Evolutionary conservation across 345 rosid species (phyloP).

Genomic region (Rhodomyrtus tomentosa): DNA sequence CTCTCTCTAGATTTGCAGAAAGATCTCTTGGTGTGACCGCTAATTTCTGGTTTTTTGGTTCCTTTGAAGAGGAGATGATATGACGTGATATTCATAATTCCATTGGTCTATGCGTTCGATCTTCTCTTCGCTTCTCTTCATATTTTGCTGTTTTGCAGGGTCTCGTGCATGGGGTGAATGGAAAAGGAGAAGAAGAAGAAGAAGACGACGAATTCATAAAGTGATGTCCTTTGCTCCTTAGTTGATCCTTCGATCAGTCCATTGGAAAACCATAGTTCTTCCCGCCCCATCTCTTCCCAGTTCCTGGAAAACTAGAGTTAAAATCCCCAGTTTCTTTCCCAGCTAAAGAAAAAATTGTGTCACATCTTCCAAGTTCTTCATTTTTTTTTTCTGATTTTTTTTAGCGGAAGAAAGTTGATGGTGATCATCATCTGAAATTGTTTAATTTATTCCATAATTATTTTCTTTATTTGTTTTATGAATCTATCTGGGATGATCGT

Average conservation of each 20-base stretch:
- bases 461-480: too few species aligned
- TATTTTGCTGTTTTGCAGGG: neutral
- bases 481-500: too few species aligned
- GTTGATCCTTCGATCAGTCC: neutral
- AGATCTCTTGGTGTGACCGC: neutral
- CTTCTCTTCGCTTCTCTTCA: neutral
- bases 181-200: neutral
- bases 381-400: neutral
- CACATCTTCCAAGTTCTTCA: neutral
- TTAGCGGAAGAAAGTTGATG: neutral
- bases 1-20: neutral
- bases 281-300: neutral
- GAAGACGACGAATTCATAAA: neutral
- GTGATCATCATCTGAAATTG: too few species aligned
- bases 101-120: neutral
- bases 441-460: neutral
- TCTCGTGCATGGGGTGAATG: neutral
- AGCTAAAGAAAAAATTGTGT: neutral
- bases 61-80: neutral
- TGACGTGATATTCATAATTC: neutral
- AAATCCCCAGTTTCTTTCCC: neutral
- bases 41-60: neutral
- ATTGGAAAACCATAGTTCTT: neutral
- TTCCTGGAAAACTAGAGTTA: neutral
- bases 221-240: neutral